Evolutionary conservation across 441 rosid species (phyloP), one percentile per base, ranked within the genome.

Genomic region (Capsella rubella): DNA sequence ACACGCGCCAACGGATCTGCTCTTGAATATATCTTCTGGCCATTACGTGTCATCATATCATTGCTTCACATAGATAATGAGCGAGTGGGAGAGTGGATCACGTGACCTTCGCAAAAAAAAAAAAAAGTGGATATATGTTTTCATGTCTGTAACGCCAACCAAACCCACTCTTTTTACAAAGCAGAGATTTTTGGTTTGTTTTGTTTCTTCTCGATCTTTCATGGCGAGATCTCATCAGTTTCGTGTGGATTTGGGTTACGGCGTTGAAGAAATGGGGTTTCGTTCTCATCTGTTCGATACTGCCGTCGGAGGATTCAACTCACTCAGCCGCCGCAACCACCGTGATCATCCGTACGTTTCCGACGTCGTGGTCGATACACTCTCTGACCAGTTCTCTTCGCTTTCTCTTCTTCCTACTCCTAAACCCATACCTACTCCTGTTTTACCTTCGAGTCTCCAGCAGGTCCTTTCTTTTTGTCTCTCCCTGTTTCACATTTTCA

Each of bases 31-130:
- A 8, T 3, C 3, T 3, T n/a, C 11, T 1, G 3, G 8, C 7
- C 59, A 21, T 32, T 56, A 56, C 56, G 56, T 69, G 73, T 69
- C 46, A 16, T 5, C 2, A 15, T 0, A 2, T 32, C 0, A 69
- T 13, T 69, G 18, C 28, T 29, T 42, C 1, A 4, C 2, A 4
- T 6, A 40, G 28, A 40, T 10, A 34, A 54, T 21, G 15, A 39
- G 66, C 74, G 74, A 27, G 75, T 60, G 67, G 10, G 60, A 39
- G 18, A 50, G 52, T 71, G 52, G 60, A 51, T 71, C 74, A 71
- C 74, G 74, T 71, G 74, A 71, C 60, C 40, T 70, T 69, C 64
- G 31, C 42, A 28, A 13, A 40, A 14, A 8, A 50, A 40, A 27
- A 2, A 14, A 27, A 31, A 29, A 16, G 2, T 1, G 45, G 10